Conservation (phyloP, 306 rosid genomes). For the Quercus suber region DNA sequence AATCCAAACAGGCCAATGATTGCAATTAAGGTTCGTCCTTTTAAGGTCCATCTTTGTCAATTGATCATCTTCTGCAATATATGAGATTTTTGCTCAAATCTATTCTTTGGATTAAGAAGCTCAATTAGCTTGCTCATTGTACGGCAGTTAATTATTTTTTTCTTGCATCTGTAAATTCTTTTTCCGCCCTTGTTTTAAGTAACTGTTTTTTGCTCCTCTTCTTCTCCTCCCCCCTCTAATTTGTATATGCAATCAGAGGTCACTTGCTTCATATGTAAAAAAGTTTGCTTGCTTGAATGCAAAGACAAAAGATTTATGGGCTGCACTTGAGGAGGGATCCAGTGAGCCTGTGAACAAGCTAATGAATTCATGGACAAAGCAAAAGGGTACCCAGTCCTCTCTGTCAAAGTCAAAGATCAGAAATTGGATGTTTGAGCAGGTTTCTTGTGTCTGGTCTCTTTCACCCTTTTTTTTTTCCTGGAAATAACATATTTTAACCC, state of each 20-base stretch:
- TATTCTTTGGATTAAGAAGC: not conserved
- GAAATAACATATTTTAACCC: not conserved
- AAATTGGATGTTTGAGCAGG: conserved; percentile 89
- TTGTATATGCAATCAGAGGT: conserved; percentile 56
- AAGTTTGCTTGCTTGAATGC: conserved; percentile 74
- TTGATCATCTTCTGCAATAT: not conserved
- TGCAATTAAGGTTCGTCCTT: not conserved
- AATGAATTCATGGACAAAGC: conserved; percentile 94
- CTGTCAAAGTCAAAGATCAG: conserved; percentile 54
- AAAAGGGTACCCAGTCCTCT: conserved; percentile 83
- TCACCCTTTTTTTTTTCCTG: not conserved
- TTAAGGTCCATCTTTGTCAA: not conserved
- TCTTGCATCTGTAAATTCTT: not conserved
- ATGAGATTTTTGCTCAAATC: not conserved
- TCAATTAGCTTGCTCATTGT: not conserved
- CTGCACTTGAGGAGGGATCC: conserved; percentile 90
- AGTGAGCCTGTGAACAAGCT: conserved; percentile 83
- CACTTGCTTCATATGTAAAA: conserved; percentile 88
- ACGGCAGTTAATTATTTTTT: not conserved
- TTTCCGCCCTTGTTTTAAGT: not conserved
- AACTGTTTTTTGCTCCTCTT: not conserved
- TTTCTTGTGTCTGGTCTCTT: conserved; percentile 29
- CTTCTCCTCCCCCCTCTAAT: no score
- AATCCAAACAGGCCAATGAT: not conserved
- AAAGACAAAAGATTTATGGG: conserved; percentile 95